Conservation (phyloP, 2,329 filamentous ascomycete species). For the Fusarium sp. region DNA sequence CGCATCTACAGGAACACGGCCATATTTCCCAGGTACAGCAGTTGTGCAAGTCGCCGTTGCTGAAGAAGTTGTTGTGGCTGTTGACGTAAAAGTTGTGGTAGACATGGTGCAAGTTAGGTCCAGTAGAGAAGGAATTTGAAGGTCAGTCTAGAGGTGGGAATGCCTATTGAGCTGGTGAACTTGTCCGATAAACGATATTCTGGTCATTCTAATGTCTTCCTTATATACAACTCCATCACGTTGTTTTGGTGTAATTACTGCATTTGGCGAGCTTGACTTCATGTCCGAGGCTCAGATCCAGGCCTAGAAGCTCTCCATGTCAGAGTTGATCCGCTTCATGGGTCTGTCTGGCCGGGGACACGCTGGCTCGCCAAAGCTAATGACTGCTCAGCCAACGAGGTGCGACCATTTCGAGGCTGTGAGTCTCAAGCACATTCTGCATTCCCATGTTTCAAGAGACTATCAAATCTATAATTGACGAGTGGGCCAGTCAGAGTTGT, state of each 20-base stretch:
- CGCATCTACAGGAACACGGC: constrained; percentile 43
- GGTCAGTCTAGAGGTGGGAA: background rate
- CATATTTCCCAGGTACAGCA: constrained; percentile 45
- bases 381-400: constrained; percentile 11
- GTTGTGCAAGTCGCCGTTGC: constrained; percentile 45
- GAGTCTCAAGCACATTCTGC: background rate
- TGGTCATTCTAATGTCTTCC: background rate
- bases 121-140: background rate
- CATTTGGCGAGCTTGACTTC: background rate
- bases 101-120: constrained; percentile 31
- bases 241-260: background rate
- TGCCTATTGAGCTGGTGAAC: background rate
- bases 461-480: constrained; percentile 2
- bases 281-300: constrained; percentile 17
- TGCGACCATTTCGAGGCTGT: constrained; percentile 7
- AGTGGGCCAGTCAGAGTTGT: constrained; percentile 8
- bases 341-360: background rate
- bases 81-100: constrained; percentile 13
- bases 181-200: background rate
- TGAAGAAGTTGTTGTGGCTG: constrained; percentile 45
- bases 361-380: constrained; percentile 34
- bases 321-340: background rate
- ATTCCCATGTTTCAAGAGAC: background rate
- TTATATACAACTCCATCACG: constrained; percentile 15
- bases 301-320: background rate